Conservation (phyloP, 1,139 yeast genomes). For the Suhomyces anneliseae region DNA sequence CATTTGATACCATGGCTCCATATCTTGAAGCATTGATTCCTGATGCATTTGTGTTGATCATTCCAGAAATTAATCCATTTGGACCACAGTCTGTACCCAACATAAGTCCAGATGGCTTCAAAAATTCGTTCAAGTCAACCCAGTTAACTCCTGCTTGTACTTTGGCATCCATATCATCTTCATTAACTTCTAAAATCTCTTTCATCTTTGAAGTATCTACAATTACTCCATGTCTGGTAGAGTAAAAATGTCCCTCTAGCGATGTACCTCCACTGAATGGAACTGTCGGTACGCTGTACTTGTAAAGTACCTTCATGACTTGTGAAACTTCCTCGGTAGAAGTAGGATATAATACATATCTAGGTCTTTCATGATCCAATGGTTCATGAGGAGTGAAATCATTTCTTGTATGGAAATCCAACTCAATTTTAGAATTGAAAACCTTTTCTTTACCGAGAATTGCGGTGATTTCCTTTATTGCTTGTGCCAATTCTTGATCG, state of each 20-base stretch:
- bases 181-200: slow-evolving; percentile 31
- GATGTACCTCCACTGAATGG: slow-evolving; percentile 64
- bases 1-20: slow-evolving; percentile 49
- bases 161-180: slow-evolving; percentile 44
- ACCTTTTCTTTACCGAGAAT: slow-evolving; percentile 33
- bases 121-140: slow-evolving; percentile 36
- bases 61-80: slow-evolving; percentile 44
- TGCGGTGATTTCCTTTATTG: slow-evolving; percentile 43
- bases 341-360: slow-evolving; percentile 35
- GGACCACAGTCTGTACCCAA: slow-evolving; percentile 50
- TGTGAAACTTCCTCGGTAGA: slow-evolving; percentile 40
- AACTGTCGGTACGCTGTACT: slow-evolving; percentile 48
- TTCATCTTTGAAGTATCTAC: slow-evolving; percentile 45
- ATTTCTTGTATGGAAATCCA: slow-evolving; percentile 39
- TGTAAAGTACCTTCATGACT: slow-evolving; percentile 33
- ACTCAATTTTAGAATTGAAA: slow-evolving; percentile 27
- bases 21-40: slow-evolving; percentile 47
- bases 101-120: slow-evolving; percentile 32
- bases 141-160: slow-evolving; percentile 49
- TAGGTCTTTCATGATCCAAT: slow-evolving; percentile 32
- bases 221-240: slow-evolving; percentile 39
- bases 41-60: slow-evolving; percentile 47
- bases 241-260: slow-evolving; percentile 46
- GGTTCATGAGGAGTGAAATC: slow-evolving; percentile 47
- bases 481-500: slow-evolving; percentile 38